Percentiles rank a stretch among this genome's conserved stretches.
These are phyloP conservation scores for Eucalyptus melliodora DNA, from an alignment of 345 rosid species.

Conservation along the genomic window DNA sequence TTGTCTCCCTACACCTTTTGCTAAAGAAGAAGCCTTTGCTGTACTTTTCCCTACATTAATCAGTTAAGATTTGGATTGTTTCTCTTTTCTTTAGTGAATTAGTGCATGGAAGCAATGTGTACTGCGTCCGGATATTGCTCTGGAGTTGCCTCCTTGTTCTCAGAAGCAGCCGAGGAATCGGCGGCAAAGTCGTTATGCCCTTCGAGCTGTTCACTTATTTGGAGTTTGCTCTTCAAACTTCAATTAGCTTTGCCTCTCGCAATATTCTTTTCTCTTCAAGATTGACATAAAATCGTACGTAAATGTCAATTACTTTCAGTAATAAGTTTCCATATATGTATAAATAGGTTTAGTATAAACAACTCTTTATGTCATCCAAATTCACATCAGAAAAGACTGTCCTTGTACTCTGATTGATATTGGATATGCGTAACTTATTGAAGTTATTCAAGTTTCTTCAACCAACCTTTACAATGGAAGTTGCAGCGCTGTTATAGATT, in stretches of 20 bases:
- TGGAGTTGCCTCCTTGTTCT: background rate
- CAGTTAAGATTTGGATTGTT: slow-evolving; percentile 32
- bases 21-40: background rate
- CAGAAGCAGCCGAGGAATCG: background rate
- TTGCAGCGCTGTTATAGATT: background rate
- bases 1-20: background rate
- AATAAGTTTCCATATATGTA: background rate
- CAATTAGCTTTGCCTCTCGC: background rate
- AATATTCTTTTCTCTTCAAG: background rate
- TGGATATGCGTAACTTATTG: background rate
- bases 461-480: slow-evolving; percentile 12
- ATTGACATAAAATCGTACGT: background rate
- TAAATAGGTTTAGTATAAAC: background rate
- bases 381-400: background rate
- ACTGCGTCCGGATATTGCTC: background rate
- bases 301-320: background rate
- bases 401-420: background rate
- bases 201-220: background rate
- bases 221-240: background rate
- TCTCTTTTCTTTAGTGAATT: slow-evolving; percentile 19
- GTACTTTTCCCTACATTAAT: background rate
- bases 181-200: background rate
- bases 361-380: background rate
- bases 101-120: slow-evolving; percentile 12
- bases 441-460: background rate